Percentiles rank a stretch among this genome's conserved stretches.
phyloP scores from a whole-genome alignment of 2,329 filamentous ascomycete genomes.

The Cladobotryum protrusum region DNA sequence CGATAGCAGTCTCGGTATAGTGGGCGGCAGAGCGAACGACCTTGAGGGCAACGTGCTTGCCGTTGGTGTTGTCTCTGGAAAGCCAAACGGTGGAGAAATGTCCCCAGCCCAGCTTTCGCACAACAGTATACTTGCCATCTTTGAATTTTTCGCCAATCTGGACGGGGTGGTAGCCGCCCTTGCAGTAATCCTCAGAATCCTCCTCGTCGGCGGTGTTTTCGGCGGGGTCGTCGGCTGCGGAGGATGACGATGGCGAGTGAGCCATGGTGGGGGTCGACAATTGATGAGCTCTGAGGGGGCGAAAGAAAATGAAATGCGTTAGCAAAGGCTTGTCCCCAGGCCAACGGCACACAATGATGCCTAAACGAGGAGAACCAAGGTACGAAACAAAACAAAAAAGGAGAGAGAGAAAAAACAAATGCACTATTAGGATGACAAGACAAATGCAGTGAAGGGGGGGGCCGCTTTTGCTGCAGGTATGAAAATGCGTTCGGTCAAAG shows the following conservation, averaged over 20 bases:
- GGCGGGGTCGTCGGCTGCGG: conserved; percentile 71
- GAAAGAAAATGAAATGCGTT: neutral
- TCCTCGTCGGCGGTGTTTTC: conserved; percentile 97
- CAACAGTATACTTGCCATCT: conserved; percentile 90
- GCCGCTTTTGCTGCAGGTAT: too few relatives aligned
- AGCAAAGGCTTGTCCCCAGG: neutral
- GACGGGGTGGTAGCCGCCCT: conserved; percentile 96
- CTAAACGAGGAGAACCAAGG: neutral
- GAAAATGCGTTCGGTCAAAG: too few relatives aligned
- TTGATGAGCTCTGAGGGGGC: conserved; percentile 44
- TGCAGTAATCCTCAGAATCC: conserved; percentile 98
- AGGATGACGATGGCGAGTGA: conserved; percentile 72
- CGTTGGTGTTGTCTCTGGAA: conserved; percentile 74
- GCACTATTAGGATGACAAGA: too few relatives aligned
- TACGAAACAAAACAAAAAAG: neutral
- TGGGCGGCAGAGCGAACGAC: conserved; percentile 96
- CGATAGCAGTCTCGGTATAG: conserved; percentile 97
- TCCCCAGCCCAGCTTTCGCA: conserved; percentile 95
- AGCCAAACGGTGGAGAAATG: conserved; percentile 97
- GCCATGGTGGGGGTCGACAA: conserved; percentile 53
- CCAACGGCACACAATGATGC: neutral
- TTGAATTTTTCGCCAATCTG: conserved; percentile 95
- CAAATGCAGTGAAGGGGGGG: too few relatives aligned
- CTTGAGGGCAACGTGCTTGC: conserved; percentile 95
- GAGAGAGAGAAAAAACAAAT: neutral